Base-by-base conservation (phyloP, 495 filamentous ascomycete genomes). In the Sphaerosporella brunnea region DNA sequence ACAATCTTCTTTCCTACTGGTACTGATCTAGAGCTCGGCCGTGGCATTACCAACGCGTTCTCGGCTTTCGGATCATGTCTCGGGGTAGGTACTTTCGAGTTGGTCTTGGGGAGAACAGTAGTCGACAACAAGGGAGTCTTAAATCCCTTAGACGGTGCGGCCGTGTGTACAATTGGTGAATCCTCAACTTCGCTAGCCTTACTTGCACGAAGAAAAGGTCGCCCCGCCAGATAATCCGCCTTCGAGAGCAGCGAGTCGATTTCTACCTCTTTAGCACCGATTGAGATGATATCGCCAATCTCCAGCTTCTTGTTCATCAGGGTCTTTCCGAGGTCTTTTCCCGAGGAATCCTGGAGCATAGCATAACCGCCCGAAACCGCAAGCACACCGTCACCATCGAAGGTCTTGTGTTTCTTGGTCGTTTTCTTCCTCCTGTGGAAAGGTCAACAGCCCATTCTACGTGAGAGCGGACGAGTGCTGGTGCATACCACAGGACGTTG, bases 301-400 rank as follows among this genome's bases (percentile, higher is more conserved):
- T 77, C 68, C 1, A 85, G 63, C 13, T 67, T 65, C 13, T 67
- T 63, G 28, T 70, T 70, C 50, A 69, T 71, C 55, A 71, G 63
- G 8, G 65, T 65, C 38, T 68, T 71, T 15, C 82, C 82, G 19
- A 61, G 49, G 30, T 81, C 75, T 60, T 70, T 74, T 7, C 82
- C 81, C 1, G 71, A 71, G 7, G 73, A 60, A 60, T 85, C 78
- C 45, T 77, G 69, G 4, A 88, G 65, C 45, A 64, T 65, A 10
- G 75, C 79, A 54, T 70, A 73, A 4, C 79, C 78, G 13, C 65
- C 66, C 0, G 62, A 57, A 1, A 78, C 66, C 2, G 69, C 63
- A 9, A 88, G 66, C 4, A 84, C 68, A 2, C 80, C 82, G 60
- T 88, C 82, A n/a, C 82, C 81, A 61, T 86, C 82, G 78, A 83